phyloP scores from a whole-genome alignment of 1,139 yeast species.

The Kodamaea arcana region DNA sequence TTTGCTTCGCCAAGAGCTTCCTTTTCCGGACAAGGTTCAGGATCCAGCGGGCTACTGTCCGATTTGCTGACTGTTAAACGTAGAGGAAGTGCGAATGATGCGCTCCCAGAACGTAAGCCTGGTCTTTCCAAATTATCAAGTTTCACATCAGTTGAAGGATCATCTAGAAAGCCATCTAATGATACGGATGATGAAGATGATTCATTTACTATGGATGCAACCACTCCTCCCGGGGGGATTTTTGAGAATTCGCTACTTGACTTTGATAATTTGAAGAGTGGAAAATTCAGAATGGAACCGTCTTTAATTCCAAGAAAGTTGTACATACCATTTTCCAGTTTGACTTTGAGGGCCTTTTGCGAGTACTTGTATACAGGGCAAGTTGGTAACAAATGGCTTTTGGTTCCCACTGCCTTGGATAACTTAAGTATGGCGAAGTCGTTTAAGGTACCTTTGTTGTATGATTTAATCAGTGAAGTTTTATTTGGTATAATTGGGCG shows the following conservation, averaged over 20 bases:
- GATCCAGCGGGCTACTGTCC: not conserved
- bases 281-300: conserved; percentile 48
- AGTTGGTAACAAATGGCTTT: conserved; percentile 66
- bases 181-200: conserved; percentile 9
- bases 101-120: conserved; percentile 2
- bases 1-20: conserved; percentile 49
- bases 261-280: conserved; percentile 34
- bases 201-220: conserved; percentile 1
- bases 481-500: conserved; percentile 65
- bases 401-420: conserved; percentile 65
- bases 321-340: conserved; percentile 62
- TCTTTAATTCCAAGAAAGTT: conserved; percentile 61
- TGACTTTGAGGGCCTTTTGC: conserved; percentile 59
- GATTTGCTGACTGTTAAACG: not conserved
- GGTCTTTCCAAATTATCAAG: conserved; percentile 6
- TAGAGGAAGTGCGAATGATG: conserved; percentile 3
- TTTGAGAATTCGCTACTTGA: conserved; percentile 32
- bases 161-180: conserved; percentile 7
- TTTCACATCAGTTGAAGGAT: conserved; percentile 10
- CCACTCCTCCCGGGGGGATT: conserved; percentile 7
- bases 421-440: conserved; percentile 57
- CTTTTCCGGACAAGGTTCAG: conserved; percentile 24
- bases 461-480: conserved; percentile 64
- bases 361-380: conserved; percentile 78
- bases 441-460: conserved; percentile 63